Base-by-base conservation (phyloP, 2,329 filamentous ascomycete species). In the Stylonectria norvegica region DNA sequence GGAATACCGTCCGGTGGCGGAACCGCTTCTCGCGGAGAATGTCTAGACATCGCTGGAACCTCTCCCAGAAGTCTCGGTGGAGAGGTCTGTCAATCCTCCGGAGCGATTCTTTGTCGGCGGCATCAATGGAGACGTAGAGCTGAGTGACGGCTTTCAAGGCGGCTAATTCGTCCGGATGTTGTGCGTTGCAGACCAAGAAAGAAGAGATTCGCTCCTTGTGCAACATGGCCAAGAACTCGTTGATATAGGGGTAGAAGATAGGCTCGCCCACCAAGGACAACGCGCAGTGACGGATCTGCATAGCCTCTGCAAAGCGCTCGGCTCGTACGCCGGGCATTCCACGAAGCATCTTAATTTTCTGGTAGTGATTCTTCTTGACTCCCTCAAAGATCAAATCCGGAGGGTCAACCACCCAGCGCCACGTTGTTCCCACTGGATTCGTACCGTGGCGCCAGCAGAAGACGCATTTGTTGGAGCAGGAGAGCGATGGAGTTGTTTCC, bases 381-480 rank as follows among this genome's bases (percentile, higher is more conserved):
- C 91, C 91, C 25, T 85, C 71, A 60, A 96, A 95, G 54, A 97
- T 95, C 55, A 89, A 65, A 17, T 95, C 85, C 0, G 91, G 90
- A 1, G 88, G 84, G 60, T 97, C 93, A 20, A 96, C 88, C 36
- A 90, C 81, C 91, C 91, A 98, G 45, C 91, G 83, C 91, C 93
- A 97, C 4, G 86, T 95, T 3, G 93, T 97, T 34, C 90, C 90
- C 0, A 97, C 93, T 0, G 91, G 91, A 62, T 97, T 98, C 0
- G 93, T 97, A 38, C 91, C 93, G 61, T 97, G 93, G 5, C 93
- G 83, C 93, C 91, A 98, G 75, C 91, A 98, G 66, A 97, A 98
- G 51, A 98, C 89, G 64, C 93, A 97, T 65, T 98, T 97, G 71
- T 97, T 97, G 48, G 86, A 93, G 73, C 91, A 98, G 8, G 89